phyloP scores from a whole-genome alignment of 169 alveolate genomes.

The Neospora caninum region DNA sequence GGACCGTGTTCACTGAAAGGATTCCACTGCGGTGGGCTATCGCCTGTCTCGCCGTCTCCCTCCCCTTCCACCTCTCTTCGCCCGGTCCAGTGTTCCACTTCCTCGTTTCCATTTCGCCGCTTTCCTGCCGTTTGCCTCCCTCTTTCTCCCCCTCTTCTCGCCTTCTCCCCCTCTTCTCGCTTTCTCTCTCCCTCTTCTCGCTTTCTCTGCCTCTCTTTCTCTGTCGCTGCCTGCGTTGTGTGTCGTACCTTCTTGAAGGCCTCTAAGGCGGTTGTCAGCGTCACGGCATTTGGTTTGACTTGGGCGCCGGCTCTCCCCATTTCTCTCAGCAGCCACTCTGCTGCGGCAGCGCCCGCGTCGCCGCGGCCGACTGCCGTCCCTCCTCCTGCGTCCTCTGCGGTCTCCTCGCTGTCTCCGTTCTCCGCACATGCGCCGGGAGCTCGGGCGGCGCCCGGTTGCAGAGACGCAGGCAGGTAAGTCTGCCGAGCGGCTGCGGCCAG shows the following conservation, averaged over 20 bases:
- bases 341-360: neutral
- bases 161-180: too few species aligned
- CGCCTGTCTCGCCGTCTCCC: neutral
- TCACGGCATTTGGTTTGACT: neutral
- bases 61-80: too few species aligned
- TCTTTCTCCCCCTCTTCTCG: too few species aligned
- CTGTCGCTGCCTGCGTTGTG: neutral
- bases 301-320: neutral
- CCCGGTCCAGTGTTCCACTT: too few species aligned
- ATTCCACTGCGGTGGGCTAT: too few species aligned
- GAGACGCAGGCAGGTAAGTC: neutral
- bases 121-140: too few species aligned
- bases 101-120: too few species aligned
- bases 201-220: too few species aligned
- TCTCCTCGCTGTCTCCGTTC: neutral
- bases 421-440: neutral
- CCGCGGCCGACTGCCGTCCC: neutral
- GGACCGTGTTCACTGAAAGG: too few species aligned
- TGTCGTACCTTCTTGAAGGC: slow-evolving; percentile 25
- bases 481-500: slow-evolving; percentile 3
- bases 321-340: slow-evolving; percentile 31
- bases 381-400: neutral
- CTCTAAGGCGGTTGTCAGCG: neutral
- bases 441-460: neutral
- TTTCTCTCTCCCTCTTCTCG: too few species aligned